Conservation (phyloP, 23 red algal species). For the Gracilaria domingensis region DNA sequence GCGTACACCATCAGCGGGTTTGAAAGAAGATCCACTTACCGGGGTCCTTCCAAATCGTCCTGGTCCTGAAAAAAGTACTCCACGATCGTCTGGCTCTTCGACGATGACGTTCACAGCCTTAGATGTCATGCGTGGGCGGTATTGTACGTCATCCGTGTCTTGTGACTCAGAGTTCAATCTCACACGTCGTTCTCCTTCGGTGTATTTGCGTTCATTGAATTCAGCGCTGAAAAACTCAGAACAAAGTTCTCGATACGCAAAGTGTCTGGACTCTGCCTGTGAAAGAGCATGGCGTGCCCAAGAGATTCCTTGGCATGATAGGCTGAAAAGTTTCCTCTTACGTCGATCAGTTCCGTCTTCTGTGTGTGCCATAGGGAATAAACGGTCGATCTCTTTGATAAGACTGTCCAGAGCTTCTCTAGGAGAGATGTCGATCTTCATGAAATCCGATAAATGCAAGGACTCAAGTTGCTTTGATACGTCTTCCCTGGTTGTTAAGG, state of each 20-base stretch:
- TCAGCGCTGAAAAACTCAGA: not conserved
- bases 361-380: not conserved
- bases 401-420: conserved; percentile 7
- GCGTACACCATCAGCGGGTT: not conserved
- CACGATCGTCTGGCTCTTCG: not conserved
- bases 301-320: not conserved
- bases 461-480: conserved; percentile 1
- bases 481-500: not conserved
- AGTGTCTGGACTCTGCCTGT: not conserved
- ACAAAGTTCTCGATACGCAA: conserved; percentile 5
- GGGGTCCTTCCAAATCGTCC: not conserved
- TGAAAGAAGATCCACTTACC: not conserved
- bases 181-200: not conserved
- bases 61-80: not conserved
- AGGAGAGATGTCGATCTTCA: not conserved
- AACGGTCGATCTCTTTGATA: conserved; percentile 2
- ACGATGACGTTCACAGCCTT: not conserved
- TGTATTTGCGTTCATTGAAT: too few relatives aligned
- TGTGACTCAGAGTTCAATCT: not conserved
- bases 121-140: not conserved
- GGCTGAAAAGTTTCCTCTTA: not conserved
- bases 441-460: not conserved
- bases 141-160: not conserved
- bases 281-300: not conserved
- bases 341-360: not conserved